These are phyloP conservation scores for Globisporangium paddicum DNA, from an alignment of 352 stramenopile species.

Conservation along the genomic window DNA sequence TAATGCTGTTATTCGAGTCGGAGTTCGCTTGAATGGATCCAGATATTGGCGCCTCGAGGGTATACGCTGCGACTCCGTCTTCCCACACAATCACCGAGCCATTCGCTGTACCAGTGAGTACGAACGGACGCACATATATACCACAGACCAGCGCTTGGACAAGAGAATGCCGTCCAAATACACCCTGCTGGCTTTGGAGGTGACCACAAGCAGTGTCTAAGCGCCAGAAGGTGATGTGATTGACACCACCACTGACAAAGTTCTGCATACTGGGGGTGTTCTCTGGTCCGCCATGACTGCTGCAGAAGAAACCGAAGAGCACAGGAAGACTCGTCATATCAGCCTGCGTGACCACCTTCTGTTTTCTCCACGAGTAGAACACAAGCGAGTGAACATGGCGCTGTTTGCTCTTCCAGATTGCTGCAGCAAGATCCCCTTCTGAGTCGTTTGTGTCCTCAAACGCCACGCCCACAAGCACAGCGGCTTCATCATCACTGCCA, in stretches of 20 bases:
- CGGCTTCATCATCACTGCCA: background rate
- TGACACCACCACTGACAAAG: conserved; percentile 66
- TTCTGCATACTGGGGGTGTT: background rate
- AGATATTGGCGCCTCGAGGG: conserved; percentile 12
- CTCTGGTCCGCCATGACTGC: background rate
- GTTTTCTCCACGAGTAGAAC: conserved; percentile 42
- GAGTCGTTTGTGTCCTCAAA: conserved; percentile 20
- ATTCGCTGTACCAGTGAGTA: conserved; percentile 47
- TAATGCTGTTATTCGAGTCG: conserved; percentile 14
- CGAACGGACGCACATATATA: conserved; percentile 33
- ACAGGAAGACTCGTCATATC: conserved; percentile 54
- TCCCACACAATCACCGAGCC: conserved; percentile 55
- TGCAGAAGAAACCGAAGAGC: conserved; percentile 50
- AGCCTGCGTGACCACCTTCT: conserved; percentile 19
- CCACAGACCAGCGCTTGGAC: conserved; percentile 45
- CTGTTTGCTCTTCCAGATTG: conserved; percentile 38
- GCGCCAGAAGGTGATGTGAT: conserved; percentile 66
- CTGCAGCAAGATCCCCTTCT: conserved; percentile 40
- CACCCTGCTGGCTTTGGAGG: conserved; percentile 40
- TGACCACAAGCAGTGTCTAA: conserved; percentile 44
- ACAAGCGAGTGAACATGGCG: conserved; percentile 37
- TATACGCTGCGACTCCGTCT: conserved; percentile 43
- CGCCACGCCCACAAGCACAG: conserved; percentile 19
- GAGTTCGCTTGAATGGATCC: background rate
- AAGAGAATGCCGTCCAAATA: conserved; percentile 63